Evolutionary conservation across 306 rosid genomes (phyloP), one percentile per base, ranked within the genome.

Genomic region (Malus sylvestris): DNA sequence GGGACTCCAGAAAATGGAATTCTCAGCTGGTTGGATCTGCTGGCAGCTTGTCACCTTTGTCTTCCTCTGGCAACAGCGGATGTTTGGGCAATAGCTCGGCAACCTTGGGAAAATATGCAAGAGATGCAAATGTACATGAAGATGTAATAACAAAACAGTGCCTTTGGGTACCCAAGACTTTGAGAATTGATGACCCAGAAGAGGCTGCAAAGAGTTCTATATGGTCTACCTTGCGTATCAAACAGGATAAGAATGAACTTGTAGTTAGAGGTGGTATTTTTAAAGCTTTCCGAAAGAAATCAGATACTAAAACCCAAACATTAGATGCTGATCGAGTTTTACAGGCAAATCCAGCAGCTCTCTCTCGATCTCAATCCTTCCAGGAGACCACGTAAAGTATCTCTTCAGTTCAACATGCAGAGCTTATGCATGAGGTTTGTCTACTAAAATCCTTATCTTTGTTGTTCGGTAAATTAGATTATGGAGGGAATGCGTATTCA

Each of bases 91-190:
- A 76, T 72, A 81, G 77, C 82, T 85, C 81, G 3, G 85, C 82
- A 66, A 81, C 82, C 58, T 83, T 86, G 65, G 91, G 93, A 55
- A 86, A 87, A 78, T 89, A 89, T 89, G 85, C 81, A 57, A 87
- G 93, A 84, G 91, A 86, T 69, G 78, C 80, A 77, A 85, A 78
- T 77, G 70, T 65, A 23, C 72, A 11, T 45, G 27, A 57, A 25
- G 90, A 83, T 58, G 89, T 69, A 51, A 68, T 76, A 27, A 32
- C 58, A 62, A 81, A 81, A 55, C 85, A 27, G 74, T 80, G 79
- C 78, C 84, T 89, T 76, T 89, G 93, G 93, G 88, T 85, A n/a
- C 91, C 93, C 4, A 89, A 89, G 85, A 85, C 88, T 13, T 64
- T 87, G 67, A 83, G 93, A 83, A 87, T 85, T 51, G 84, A 82